These are phyloP conservation scores for Aspergillus homomorphus DNA, from an alignment of 495 filamentous ascomycete genomes.

Conservation along the genomic window DNA sequence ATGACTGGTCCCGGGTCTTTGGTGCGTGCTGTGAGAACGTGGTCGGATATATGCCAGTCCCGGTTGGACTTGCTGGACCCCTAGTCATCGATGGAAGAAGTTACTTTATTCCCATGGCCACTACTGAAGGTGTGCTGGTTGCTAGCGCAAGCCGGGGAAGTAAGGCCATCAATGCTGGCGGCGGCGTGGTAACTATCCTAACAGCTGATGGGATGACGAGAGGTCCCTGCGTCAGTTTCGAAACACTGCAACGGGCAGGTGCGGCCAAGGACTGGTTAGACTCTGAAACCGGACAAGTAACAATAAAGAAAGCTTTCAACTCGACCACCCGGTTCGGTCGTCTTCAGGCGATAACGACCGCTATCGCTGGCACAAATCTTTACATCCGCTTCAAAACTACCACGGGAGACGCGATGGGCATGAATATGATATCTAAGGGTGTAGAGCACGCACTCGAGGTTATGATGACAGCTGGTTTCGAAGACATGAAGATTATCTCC, in stretches of 20 bases:
- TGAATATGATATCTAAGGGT: conserved; percentile 98
- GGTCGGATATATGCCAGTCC: conserved; percentile 83
- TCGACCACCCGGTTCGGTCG: conserved; percentile 85
- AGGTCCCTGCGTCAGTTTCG: conserved; percentile 81
- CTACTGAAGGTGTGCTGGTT: conserved; percentile 87
- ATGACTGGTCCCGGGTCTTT: conserved; percentile 81
- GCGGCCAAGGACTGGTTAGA: conserved; percentile 89
- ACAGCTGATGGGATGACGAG: conserved; percentile 91
- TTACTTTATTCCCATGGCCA: conserved; percentile 91
- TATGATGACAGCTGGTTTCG: conserved; percentile 80
- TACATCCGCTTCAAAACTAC: conserved; percentile 92
- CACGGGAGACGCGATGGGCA: conserved; percentile 93
- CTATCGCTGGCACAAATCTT: conserved; percentile 81
- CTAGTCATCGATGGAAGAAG: conserved; percentile 80
- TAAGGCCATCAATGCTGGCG: conserved; percentile 90
- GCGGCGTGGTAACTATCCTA: conserved; percentile 81
- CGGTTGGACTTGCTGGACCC: conserved; percentile 82
- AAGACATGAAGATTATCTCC: conserved; percentile 84
- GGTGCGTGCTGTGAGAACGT: conserved; percentile 95
- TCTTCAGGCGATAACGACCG: conserved; percentile 76
- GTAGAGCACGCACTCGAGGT: conserved; percentile 80
- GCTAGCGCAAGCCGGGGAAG: conserved; percentile 81
- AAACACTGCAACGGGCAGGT: conserved; percentile 73
- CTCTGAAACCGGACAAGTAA: conserved; percentile 69
- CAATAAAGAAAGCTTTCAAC: conserved; percentile 82